Base-by-base conservation (phyloP, 2,329 filamentous ascomycete species). In the Harringtonia lauricola region DNA sequence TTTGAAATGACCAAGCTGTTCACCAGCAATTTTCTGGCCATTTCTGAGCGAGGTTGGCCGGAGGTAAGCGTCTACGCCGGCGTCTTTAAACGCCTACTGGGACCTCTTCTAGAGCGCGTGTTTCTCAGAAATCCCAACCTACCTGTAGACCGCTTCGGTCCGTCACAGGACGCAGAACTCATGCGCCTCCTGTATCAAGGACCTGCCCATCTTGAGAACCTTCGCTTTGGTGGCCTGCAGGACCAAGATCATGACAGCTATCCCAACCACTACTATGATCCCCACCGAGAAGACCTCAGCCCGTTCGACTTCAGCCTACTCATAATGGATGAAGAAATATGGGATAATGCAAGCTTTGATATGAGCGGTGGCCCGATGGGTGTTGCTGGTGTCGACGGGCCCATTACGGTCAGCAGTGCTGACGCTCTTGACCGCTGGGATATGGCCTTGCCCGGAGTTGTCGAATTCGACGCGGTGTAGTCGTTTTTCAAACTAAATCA, bases 1-100 rank as follows among this genome's bases (percentile, higher is more conserved):
- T 59, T 59, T 38, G 55, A 59, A 34, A 55, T 56, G 48, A 55
- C 57, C 7, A 60, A 60, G 42, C 53, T 56, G 41, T 53, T 59
- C 31, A 60, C 57, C 4, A 47, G 49, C 28, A 59, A 60, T 40
- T 55, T 59, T 39, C 49, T 60, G 15, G 50, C 54, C 4, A 51
- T 60, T 15, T 54, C 57, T 15, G 53, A 52, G 6, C 57, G 56
- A 41, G 54, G 57, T 24, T 59, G 57, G 57, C 55, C 56, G 36
- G 57, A 59, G 40, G 55, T 60, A 2, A 51, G 51, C 12, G 54
- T 57, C 28, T 60, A 58, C 34, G 57, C 48, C 6, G 48, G 48
- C 18, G 41, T 45, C 9, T 49, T 47, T 21, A 45, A 49, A 36
- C 45, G 45, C 45, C 50, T 60, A 17, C 51, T 59, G 2, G 57